Conservation (phyloP, 352 stramenopile species). For the Pythium oligandrum region DNA sequence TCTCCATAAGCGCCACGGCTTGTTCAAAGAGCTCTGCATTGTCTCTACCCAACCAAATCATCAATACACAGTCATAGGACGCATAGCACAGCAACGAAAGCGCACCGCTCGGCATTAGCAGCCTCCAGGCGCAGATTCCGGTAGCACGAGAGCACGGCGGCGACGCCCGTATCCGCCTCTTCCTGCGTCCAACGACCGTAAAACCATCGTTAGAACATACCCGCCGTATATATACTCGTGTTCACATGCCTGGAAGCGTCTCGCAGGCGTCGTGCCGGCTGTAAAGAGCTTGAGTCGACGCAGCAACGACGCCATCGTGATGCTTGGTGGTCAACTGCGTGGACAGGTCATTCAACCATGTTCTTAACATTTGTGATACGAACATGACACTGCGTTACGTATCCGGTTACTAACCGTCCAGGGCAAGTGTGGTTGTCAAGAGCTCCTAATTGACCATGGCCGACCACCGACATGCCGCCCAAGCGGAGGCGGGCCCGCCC, state of each 20-base stretch:
- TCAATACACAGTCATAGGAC: background rate
- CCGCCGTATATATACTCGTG: too few species aligned
- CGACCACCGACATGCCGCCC: constrained; percentile 1
- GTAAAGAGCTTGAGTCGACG: constrained; percentile 74
- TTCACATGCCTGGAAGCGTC: constrained; percentile 68
- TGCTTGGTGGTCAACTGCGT: constrained; percentile 2
- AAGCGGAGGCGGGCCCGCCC: constrained; percentile 32
- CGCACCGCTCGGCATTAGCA: constrained; percentile 43
- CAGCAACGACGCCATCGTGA: constrained; percentile 59
- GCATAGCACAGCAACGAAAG: background rate
- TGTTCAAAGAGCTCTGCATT: constrained; percentile 70
- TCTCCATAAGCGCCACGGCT: constrained; percentile 61
- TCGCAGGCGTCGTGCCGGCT: constrained; percentile 67
- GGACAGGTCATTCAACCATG: background rate
- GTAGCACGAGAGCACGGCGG: constrained; percentile 75
- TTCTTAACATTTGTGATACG: constrained; percentile 1
- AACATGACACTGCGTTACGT: background rate
- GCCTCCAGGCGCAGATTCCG: constrained; percentile 51
- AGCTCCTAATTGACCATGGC: constrained; percentile 8
- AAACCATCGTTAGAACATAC: background rate
- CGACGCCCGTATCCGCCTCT: constrained; percentile 73
- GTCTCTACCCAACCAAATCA: constrained; percentile 28
- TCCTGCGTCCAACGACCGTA: constrained; percentile 32
- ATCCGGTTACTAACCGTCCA: too few species aligned
- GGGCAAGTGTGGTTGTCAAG: too few species aligned